Evolutionary conservation across 495 filamentous ascomycete genomes (phyloP).

Genomic region (Tuber brumale): DNA sequence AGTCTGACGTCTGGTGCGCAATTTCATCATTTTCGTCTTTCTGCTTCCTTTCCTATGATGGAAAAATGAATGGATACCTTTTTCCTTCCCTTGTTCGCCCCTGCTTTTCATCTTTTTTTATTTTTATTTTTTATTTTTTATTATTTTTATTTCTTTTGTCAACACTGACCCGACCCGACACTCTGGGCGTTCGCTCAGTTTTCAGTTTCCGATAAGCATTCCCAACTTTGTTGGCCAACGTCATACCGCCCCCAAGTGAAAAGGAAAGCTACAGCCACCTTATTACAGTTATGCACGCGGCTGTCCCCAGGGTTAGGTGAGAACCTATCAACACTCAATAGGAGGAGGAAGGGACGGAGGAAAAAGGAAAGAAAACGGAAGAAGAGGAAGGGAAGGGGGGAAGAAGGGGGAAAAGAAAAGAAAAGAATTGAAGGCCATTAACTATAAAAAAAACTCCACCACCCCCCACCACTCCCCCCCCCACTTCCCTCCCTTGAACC

Average conservation of each 20-base stretch:
- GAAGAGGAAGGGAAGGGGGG: neutral
- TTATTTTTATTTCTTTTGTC: conserved; percentile 3
- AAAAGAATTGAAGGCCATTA: neutral
- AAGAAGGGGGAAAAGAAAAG: neutral
- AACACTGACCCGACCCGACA: neutral
- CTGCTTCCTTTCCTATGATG: neutral
- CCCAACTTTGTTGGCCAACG: conserved; percentile 6
- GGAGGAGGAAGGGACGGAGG: neutral
- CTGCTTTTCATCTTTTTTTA: neutral
- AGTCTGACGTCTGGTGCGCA: neutral
- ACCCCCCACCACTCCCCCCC: neutral
- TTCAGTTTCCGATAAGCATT: neutral
- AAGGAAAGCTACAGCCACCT: neutral
- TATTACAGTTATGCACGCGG: neutral
- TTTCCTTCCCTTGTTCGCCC: neutral
- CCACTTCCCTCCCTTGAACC: neutral
- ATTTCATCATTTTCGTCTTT: neutral
- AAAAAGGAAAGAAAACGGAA: neutral
- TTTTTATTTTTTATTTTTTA: conserved; percentile 5
- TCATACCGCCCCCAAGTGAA: neutral
- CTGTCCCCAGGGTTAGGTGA: neutral
- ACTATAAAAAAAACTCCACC: neutral
- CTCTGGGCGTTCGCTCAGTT: neutral
- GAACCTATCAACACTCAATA: neutral
- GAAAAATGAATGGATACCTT: neutral